Evolutionary conservation across 768 basidiomycete genomes (phyloP).

Genomic region (Russula dissimulans): DNA sequence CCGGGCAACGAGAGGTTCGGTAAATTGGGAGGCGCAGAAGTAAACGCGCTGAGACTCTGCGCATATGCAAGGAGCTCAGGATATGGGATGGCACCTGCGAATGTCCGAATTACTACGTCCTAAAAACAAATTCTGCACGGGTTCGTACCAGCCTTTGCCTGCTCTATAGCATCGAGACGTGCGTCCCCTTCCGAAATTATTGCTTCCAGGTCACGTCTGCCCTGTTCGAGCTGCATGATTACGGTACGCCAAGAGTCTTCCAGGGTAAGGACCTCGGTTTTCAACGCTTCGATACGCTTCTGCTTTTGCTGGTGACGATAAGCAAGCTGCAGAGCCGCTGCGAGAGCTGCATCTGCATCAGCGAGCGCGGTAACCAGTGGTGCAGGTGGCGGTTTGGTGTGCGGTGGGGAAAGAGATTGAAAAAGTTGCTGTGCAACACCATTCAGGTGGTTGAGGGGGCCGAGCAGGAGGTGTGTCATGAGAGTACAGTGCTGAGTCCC

Average conservation of each 20-base stretch:
- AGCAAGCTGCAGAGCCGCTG: constrained; percentile 53
- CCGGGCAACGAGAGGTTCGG: constrained; percentile 62
- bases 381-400: constrained; percentile 52
- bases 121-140: background rate
- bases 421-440: constrained; percentile 60
- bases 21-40: constrained; percentile 84
- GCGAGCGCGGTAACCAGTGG: constrained; percentile 51
- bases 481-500: constrained; percentile 24
- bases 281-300: constrained; percentile 59
- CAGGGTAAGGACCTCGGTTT: constrained; percentile 58
- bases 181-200: constrained; percentile 71
- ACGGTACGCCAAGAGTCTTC: constrained; percentile 62
- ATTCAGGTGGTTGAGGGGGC: constrained; percentile 54
- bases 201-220: constrained; percentile 58
- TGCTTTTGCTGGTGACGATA: constrained; percentile 71
- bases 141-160: constrained; percentile 57
- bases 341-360: constrained; percentile 53
- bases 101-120: background rate
- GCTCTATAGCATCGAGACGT: constrained; percentile 56
- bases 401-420: constrained; percentile 59
- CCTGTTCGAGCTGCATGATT: constrained; percentile 53
- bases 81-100: constrained; percentile 65
- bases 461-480: constrained; percentile 54
- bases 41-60: constrained; percentile 76
- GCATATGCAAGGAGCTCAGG: constrained; percentile 79